Conservation (phyloP, 2,329 filamentous ascomycete genomes). For the Herpotrichia juniperi region DNA sequence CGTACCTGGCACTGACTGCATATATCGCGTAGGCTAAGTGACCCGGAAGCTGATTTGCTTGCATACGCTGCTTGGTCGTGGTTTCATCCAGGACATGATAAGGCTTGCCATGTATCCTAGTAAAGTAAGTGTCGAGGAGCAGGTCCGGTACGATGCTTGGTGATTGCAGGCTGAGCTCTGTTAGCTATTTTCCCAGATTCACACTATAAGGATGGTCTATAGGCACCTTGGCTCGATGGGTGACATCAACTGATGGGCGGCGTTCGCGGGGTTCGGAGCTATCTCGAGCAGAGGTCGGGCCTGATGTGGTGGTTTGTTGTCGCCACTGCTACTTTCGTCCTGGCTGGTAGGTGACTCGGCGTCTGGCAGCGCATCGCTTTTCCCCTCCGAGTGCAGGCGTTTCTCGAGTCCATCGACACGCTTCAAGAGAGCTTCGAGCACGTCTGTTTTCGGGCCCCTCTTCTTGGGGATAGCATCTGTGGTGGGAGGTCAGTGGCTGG, state of each 20-base stretch:
- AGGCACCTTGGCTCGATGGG: conserved; percentile 46
- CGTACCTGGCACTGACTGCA: conserved; percentile 53
- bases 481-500: conserved; percentile 11
- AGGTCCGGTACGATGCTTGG: conserved; percentile 62
- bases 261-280: conserved; percentile 25
- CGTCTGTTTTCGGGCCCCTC: conserved; percentile 86
- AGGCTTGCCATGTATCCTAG: conserved; percentile 79
- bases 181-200: conserved; percentile 23
- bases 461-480: conserved; percentile 88
- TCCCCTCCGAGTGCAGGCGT: conserved; percentile 66
- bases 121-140: conserved; percentile 80
- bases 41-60: conserved; percentile 67
- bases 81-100: conserved; percentile 83
- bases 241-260: conserved; percentile 41
- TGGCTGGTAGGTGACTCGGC: conserved; percentile 29
- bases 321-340: conserved; percentile 24
- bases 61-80: conserved; percentile 72
- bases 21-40: conserved; percentile 61
- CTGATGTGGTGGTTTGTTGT: conserved; percentile 26
- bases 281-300: conserved; percentile 33
- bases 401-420: conserved; percentile 85
- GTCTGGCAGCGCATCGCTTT: conserved; percentile 49
- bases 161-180: conserved; percentile 40
- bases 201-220: conserved; percentile 13
- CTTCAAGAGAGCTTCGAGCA: conserved; percentile 82